Evolutionary conservation across 345 rosid genomes (phyloP).

Genomic region (Eucalyptus albens): DNA sequence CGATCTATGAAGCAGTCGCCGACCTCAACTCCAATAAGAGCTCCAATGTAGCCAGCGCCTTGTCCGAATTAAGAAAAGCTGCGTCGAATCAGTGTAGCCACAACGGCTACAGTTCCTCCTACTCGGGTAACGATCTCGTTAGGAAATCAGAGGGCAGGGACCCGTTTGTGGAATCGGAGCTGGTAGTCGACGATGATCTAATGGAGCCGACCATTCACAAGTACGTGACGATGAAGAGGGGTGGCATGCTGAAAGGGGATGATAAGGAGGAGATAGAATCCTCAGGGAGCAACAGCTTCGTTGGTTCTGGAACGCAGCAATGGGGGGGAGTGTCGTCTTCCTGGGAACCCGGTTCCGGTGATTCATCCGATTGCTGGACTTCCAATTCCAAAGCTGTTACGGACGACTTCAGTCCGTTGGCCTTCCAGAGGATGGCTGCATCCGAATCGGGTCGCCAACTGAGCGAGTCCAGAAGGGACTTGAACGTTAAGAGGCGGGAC

Average conservation of each 20-base stretch:
- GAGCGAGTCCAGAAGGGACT: conserved; percentile 7
- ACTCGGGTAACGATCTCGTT: background rate
- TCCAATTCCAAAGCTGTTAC: conserved; percentile 9
- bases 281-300: conserved; percentile 82
- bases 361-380: conserved; percentile 65
- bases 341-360: conserved; percentile 68
- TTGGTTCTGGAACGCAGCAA: conserved; percentile 32
- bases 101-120: background rate
- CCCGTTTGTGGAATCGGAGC: conserved; percentile 59
- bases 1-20: conserved; percentile 73
- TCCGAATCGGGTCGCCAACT: conserved; percentile 11
- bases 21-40: conserved; percentile 69
- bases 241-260: conserved; percentile 15
- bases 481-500: conserved; percentile 21
- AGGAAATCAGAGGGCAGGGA: conserved; percentile 15
- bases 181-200: conserved; percentile 35
- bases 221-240: conserved; percentile 76
- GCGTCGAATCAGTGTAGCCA: conserved; percentile 12
- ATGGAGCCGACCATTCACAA: conserved; percentile 83
- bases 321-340: conserved; percentile 45
- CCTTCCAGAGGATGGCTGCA: conserved; percentile 4
- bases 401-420: conserved; percentile 4
- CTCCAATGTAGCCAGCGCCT: conserved; percentile 24
- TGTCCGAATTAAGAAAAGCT: conserved; percentile 11
- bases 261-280: conserved; percentile 82